Base-by-base conservation (phyloP, 805 yeast species). In the Hagleromyces aurorensis region DNA sequence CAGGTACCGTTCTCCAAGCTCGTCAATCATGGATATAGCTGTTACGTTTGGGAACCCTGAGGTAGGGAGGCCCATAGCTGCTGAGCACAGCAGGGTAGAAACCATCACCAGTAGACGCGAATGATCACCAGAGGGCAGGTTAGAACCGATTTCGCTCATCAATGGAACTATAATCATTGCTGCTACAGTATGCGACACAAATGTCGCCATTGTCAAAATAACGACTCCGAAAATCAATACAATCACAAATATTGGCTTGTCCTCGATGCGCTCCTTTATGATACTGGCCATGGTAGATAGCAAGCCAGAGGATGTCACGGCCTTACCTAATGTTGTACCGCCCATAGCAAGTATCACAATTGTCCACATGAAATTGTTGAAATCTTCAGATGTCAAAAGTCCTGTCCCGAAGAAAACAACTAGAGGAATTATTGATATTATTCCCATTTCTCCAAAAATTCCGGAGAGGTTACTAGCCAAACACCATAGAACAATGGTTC, bases 41-140 rank as follows among this genome's bases (percentile, higher is more conserved):
- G 97, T 86, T 19, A 91, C 96, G 48, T 91, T 91, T 4, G 98
- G 98, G 65, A 91, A 89, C 0, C 98, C 97, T 2, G 94, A 82
- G 0, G 97, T 91, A 16, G 98, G 97, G 31, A 91, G 63, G 1
- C 96, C 97, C 97, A 91, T 91, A 2, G 97, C 98, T 20, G 82
- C 78, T 0, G 97, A 89, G 48, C 96, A 84, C 38, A 91, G 62
- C 32, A 74, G 49, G 0, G 78, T 73, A 3, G 75, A 59, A 4
- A 65, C 57, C 76, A 74, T 69, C 26, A 91, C 79, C 43, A 91
- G 62, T 25, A 89, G 51, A 40, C 86, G 69, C 19, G 97, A 94
- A 57, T 84, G 96, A 11, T 94, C 91, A 17, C 73, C 75, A 13
- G 65, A 62, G 4, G 76, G 72, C 54, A 82, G 55, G 22, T 72